Base-by-base conservation (phyloP, 2,329 filamentous ascomycete genomes). In the Didymella keratinophila region DNA sequence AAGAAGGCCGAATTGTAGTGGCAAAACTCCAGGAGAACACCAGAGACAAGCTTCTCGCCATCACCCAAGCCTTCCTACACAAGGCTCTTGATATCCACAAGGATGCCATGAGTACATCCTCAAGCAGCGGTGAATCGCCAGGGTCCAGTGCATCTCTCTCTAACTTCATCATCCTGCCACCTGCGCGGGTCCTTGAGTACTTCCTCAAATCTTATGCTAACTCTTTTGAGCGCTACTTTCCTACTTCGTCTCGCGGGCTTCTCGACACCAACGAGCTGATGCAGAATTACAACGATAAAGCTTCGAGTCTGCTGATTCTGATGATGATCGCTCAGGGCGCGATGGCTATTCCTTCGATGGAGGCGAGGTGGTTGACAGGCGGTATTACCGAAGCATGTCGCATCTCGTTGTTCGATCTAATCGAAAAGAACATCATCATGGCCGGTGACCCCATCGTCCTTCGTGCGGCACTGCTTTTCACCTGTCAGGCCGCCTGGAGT, bases 311-410 rank as follows among this genome's bases (percentile, higher is more conserved):
- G 28, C 78, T 91, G 12, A 83, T 91, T 1, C 78, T 91, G 21
- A 83, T 91, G 71, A 90, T 91, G 88, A 88, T 91, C 54, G 88
- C 88, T 1, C 87, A 89, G 66, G 89, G 88, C 16, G 88, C 88
- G 10, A 86, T 87, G 56, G 82, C 84, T n/a, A 85, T 89, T 49
- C 85, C 87, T 3, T 87, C 84, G 37, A 79, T 84, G 0, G 88
- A 90, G 75, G 87, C 88, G 2, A 81, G 87, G 39, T 87, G 85
- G 71, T 78, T 91, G 12, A 86, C 87, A 4, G 86, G 86, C 1
- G 88, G 88, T 0, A 77, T 91, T 55, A 87, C 86, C 0, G 89
- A 91, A 74, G 89, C 87, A 3, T 90, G 88, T 70, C 86, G 88
- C 41, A 89, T 91, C 64, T 89, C 87, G 1, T 80, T 91, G 11